Base-by-base conservation (phyloP, 306 rosid species). In the Vigna unguiculata region DNA sequence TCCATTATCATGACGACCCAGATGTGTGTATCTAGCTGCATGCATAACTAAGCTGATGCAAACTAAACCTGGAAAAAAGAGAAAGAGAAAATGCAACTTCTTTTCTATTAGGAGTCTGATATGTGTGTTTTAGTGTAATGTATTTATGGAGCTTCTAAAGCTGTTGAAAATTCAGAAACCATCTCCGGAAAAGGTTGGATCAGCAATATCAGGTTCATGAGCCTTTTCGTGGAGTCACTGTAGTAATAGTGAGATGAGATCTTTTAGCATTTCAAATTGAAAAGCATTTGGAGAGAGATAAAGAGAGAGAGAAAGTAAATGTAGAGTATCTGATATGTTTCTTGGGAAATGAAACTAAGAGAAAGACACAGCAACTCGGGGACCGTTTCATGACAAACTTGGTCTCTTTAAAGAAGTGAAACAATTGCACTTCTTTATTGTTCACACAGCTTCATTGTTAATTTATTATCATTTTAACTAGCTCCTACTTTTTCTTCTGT, bases 341-440 rank as follows among this genome's bases (percentile, higher is more conserved):
- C 79, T 88, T 74, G 93, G 96, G 93, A 91, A 91, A 87, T 87
- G 92, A 82, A 85, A 85, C 74, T 79, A 67, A 80, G 84, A 77
- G 81, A 70, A 71, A 74, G 79, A 75, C 79, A 74, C 22, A 72
- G 79, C 30, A 43, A 61, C 60, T 61, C 48, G 57, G 76, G 58
- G 32, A 60, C 60, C 24, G 84, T 21, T 71, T 80, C 79, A 80
- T 70, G 72, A 71, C 81, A 83, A 71, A 46, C 69, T 77, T 72
- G 82, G 71, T 78, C 77, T 83, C 80, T 83, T 80, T 82, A 65
- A 85, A 82, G 67, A 68, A 73, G 77, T 83, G 82, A 80, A 83
- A 83, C 77, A 63, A 77, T 69, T 65, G 55, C 57, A 54, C 51
- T 49, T 48, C 74, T 83, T 74, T 81, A 58, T 64, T 71, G 70